Evolutionary conservation across 805 yeast species (phyloP).

Genomic region (Kazachstania viticola): DNA sequence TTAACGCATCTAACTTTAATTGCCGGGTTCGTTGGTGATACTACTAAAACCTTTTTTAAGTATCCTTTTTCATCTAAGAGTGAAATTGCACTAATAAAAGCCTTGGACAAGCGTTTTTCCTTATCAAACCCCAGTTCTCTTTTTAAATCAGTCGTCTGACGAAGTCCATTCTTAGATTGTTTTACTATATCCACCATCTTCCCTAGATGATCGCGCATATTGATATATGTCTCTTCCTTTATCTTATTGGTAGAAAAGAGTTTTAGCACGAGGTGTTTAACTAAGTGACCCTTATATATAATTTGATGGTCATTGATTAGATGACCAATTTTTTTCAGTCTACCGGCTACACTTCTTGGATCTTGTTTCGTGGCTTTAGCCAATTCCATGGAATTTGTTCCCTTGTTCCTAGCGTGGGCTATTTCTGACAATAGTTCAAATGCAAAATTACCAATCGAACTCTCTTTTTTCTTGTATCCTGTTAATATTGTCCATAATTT

Average conservation of each 20-base stretch:
- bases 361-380: slow-evolving; percentile 54
- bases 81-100: slow-evolving; percentile 38
- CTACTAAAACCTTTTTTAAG: slow-evolving; percentile 41
- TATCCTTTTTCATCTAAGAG: slow-evolving; percentile 35
- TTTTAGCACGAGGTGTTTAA: slow-evolving; percentile 41
- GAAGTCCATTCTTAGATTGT: slow-evolving; percentile 46
- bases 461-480: slow-evolving; percentile 41
- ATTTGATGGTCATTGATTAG: slow-evolving; percentile 34
- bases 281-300: slow-evolving; percentile 36
- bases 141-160: slow-evolving; percentile 51
- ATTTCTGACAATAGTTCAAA: slow-evolving; percentile 46
- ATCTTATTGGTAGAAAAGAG: slow-evolving; percentile 27
- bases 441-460: slow-evolving; percentile 44
- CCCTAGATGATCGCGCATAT: slow-evolving; percentile 19
- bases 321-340: slow-evolving; percentile 45
- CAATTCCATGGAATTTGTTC: slow-evolving; percentile 49
- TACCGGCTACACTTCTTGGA: slow-evolving; percentile 53
- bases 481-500: slow-evolving; percentile 48
- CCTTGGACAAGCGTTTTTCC: slow-evolving; percentile 30
- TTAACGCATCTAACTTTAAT: slow-evolving; percentile 38
- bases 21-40: slow-evolving; percentile 33
- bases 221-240: slow-evolving; percentile 17
- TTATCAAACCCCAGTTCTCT: slow-evolving; percentile 43
- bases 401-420: slow-evolving; percentile 43
- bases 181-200: slow-evolving; percentile 39